A percentile compares a stretch with the other conserved stretches of the same genome.
These are phyloP conservation scores for Saraca asoca DNA, from an alignment of 331 rosid species.

Conservation along the genomic window DNA sequence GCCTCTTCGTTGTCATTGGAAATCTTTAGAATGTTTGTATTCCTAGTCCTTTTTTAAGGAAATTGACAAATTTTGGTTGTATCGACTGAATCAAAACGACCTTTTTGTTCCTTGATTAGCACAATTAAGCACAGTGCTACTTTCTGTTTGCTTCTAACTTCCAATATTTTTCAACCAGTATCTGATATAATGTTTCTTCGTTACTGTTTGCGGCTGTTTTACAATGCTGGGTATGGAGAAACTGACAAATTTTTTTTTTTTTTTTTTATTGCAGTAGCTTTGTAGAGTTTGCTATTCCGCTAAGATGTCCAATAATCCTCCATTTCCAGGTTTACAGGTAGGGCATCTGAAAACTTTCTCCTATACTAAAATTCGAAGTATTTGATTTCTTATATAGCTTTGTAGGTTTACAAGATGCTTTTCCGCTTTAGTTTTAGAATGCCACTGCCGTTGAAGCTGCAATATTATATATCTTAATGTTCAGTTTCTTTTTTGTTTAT, in stretches of 20 bases:
- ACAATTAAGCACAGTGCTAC: too few relatives aligned
- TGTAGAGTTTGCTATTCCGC: constrained; percentile 33
- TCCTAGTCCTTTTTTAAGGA: too few relatives aligned
- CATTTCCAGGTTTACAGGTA: constrained; percentile 82
- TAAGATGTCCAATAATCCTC: constrained; percentile 78
- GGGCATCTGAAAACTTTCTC: constrained; percentile 1
- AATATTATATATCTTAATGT: background rate
- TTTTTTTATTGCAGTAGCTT: constrained; percentile 27
- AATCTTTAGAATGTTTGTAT: too few relatives aligned
- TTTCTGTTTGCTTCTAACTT: too few relatives aligned
- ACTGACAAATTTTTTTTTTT: constrained; percentile 3
- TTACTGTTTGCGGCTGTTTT: background rate
- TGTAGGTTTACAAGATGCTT: background rate
- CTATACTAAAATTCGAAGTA: background rate
- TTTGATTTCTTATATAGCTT: background rate
- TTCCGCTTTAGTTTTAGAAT: background rate
- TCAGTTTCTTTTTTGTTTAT: constrained; percentile 12
- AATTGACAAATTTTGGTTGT: too few relatives aligned
- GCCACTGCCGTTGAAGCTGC: background rate
- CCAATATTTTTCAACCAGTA: too few relatives aligned
- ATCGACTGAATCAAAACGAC: too few relatives aligned
- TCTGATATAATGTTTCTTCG: too few relatives aligned
- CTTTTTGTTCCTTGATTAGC: background rate
- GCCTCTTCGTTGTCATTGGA: too few relatives aligned
- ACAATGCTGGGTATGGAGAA: constrained; percentile 3